Percentiles rank a stretch among this genome's conserved stretches.
These are phyloP conservation scores for Diatrype stigma DNA, from an alignment of 2,329 filamentous ascomycete species.

Conservation along the genomic window DNA sequence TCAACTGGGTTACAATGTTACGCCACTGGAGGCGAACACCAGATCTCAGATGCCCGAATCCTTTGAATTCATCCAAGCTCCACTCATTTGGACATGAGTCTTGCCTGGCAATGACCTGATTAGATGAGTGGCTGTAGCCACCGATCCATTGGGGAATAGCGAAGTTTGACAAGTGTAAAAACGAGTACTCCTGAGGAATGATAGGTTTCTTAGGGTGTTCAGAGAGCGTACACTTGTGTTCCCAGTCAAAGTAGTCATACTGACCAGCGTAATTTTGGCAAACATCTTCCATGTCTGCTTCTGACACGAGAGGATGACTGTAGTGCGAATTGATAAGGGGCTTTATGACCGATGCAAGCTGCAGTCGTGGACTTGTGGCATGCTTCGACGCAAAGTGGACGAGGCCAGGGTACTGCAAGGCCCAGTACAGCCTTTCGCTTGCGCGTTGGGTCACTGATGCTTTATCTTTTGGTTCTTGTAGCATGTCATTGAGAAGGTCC, in stretches of 20 bases:
- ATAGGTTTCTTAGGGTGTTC: not conserved
- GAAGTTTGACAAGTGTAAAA: constrained; percentile 1
- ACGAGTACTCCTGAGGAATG: constrained; percentile 1
- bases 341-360: not conserved
- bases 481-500: not conserved
- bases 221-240: not conserved
- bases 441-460: no score
- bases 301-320: not conserved
- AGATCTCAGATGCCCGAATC: constrained; percentile 7
- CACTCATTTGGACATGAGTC: not conserved
- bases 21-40: constrained; percentile 3
- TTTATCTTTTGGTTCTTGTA: not conserved
- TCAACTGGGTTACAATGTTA: constrained; percentile 3
- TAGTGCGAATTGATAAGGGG: constrained; percentile 3
- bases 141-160: constrained; percentile 1
- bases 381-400: not conserved
- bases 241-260: constrained; percentile 3
- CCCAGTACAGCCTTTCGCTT: not conserved
- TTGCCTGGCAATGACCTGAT: constrained; percentile 2
- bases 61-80: constrained; percentile 3
- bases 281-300: not conserved
- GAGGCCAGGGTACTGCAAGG: not conserved
- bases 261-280: constrained; percentile 1
- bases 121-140: constrained; percentile 1
- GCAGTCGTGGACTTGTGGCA: not conserved